A percentile compares a stretch with the other conserved stretches of the same genome.
phyloP scores from a whole-genome alignment of 139 green algal genomes.

The Marvania coccoides region DNA sequence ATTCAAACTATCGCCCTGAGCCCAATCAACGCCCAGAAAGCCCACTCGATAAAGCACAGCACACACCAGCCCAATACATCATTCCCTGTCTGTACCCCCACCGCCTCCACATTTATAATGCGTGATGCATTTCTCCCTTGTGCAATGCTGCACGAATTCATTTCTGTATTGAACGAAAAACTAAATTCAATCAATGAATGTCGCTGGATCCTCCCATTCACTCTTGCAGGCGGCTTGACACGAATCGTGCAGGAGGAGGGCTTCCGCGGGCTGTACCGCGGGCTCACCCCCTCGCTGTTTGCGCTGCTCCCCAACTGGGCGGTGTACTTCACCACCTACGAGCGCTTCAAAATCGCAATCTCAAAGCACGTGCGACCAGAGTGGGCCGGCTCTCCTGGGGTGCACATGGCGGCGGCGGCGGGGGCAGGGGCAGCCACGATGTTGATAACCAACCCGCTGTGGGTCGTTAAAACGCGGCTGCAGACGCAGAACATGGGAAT shows the following conservation, averaged over 20 bases:
- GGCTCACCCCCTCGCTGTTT: conserved; percentile 85
- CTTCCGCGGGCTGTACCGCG: conserved; percentile 76
- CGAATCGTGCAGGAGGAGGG: conserved; percentile 80
- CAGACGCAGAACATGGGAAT: conserved; percentile 50
- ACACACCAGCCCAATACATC: neutral
- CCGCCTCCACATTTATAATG: neutral
- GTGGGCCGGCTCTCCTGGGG: neutral
- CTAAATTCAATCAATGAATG: neutral
- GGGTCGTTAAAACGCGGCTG: conserved; percentile 94
- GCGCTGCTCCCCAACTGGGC: conserved; percentile 97
- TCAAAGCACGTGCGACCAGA: conserved; percentile 10
- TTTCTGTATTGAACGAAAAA: conserved; percentile 3
- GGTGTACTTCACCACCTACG: conserved; percentile 93
- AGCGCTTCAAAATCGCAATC: conserved; percentile 67
- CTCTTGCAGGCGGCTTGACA: conserved; percentile 51
- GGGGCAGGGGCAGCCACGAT: conserved; percentile 81
- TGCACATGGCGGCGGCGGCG: conserved; percentile 73
- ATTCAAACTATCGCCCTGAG: neutral
- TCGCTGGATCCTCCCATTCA: neutral
- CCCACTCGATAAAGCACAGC: neutral
- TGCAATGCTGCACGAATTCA: conserved; percentile 10
- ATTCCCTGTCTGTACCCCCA: neutral
- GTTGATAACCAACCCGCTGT: conserved; percentile 90
- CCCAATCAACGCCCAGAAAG: no score
- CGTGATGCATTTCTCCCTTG: neutral